Conservation (phyloP, 352 stramenopile genomes). For the Aphanomyces astaci region DNA sequence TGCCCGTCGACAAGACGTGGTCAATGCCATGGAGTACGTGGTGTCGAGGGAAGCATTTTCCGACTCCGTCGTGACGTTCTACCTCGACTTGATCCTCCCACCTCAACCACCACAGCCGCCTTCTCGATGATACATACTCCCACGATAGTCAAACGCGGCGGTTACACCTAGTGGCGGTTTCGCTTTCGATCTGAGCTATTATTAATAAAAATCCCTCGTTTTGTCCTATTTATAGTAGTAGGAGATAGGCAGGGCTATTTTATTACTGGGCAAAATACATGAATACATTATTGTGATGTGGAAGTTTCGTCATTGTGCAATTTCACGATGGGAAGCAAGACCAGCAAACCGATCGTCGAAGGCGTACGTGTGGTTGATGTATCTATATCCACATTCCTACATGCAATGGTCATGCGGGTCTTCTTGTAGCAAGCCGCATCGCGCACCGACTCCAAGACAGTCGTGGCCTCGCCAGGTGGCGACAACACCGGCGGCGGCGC, state of each 20-base stretch:
- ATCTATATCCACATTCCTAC: no score
- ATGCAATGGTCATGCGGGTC: no score
- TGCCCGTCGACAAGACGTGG: neutral
- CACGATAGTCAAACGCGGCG: neutral
- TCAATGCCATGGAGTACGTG: constrained; percentile 13
- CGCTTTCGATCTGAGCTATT: neutral
- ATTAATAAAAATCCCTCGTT: no score
- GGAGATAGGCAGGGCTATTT: no score
- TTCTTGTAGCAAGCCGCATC: neutral
- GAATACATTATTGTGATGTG: neutral
- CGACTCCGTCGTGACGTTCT: constrained; percentile 3
- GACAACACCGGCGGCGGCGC: constrained; percentile 29
- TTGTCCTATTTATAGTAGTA: neutral
- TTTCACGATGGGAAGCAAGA: constrained; percentile 19
- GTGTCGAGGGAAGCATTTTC: neutral
- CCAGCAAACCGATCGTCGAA: constrained; percentile 19
- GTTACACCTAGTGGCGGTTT: constrained; percentile 6
- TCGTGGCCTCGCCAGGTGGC: constrained; percentile 3
- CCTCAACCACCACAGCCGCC: neutral
- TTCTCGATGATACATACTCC: neutral
- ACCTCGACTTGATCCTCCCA: constrained; percentile 9
- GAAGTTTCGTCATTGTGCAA: neutral
- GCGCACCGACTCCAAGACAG: neutral
- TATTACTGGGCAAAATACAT: no score
- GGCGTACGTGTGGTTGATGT: no score